Base-by-base conservation (phyloP, 768 basidiomycete genomes). In the Boletellus sp. region DNA sequence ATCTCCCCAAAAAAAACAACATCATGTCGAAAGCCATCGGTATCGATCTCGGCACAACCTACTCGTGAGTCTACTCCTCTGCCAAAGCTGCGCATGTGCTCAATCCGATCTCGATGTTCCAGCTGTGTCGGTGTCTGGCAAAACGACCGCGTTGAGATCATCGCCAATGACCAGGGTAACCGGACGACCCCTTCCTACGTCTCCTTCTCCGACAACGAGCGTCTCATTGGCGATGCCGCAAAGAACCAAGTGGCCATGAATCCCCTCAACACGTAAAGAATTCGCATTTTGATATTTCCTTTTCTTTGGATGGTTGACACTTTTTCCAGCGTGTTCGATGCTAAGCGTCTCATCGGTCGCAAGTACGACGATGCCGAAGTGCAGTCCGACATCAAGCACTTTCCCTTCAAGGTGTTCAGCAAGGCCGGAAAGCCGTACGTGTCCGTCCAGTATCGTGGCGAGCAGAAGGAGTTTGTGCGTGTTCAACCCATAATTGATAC, bases 111-210 rank as follows among this genome's bases (percentile, higher is more conserved):
- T 54, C n/a, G n/a, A n/a, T n/a, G n/a, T n/a, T n/a, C 19, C 34
- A 94, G 90, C n/a, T 97, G 94, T 72, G 95, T 97, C 63, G 95
- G 90, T 80, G 94, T 98, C 55, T 98, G 94, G 94, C 91, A 94
- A 80, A 94, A 96, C 66, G 95, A 98, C 78, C 90, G 94, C 69
- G 94, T 96, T 58, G 94, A 96, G 76, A 96, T 96, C 77, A 97
- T 97, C 68, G 89, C 89, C 74, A 92, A 92, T 65, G 89, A 92
- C 72, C 90, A 91, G 77, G 89, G 90, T 69, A 91, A 95, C 77
- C 87, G 93, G 50, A 95, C 94, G 9, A 95, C 93, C 7, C 93
- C 94, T 15, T 95, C 94, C 8, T 95, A 94, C 70, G 94, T 96
- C 72, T 85, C 94, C 44, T 95, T 95, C 79, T 89, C 90, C 56